phyloP scores from a whole-genome alignment of 768 basidiomycete genomes.

The Agrocybe pediades region DNA sequence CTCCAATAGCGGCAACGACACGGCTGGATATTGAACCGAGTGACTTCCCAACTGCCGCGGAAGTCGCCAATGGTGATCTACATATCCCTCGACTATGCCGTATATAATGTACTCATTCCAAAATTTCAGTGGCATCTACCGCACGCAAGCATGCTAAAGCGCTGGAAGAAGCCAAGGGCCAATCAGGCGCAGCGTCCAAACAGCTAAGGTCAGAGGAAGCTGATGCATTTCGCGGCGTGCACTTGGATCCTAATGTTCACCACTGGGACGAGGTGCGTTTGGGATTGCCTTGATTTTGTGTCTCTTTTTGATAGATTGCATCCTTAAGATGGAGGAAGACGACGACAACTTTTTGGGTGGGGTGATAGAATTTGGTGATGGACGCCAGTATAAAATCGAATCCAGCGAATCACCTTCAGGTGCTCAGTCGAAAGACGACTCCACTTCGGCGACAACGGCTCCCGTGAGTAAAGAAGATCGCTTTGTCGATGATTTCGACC shows the following conservation, averaged over 20 bases:
- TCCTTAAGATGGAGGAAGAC: slow-evolving; percentile 81
- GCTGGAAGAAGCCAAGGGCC: slow-evolving; percentile 42
- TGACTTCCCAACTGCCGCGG: slow-evolving; percentile 97
- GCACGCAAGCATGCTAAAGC: slow-evolving; percentile 36
- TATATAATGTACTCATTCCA: slow-evolving; percentile 6
- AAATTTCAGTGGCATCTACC: slow-evolving; percentile 22
- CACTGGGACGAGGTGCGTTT: slow-evolving; percentile 95
- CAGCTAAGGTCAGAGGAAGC: slow-evolving; percentile 78
- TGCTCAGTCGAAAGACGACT: slow-evolving; percentile 17
- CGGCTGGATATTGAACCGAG: slow-evolving; percentile 47
- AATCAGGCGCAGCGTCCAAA: slow-evolving; percentile 57
- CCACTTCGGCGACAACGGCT: slow-evolving; percentile 22
- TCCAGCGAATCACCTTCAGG: slow-evolving; percentile 29
- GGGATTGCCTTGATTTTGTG: slow-evolving; percentile 6
- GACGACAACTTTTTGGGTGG: slow-evolving; percentile 87
- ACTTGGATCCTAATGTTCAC: slow-evolving; percentile 90
- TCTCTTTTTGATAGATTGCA: not conserved
- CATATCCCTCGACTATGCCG: slow-evolving; percentile 22
- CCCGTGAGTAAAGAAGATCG: slow-evolving; percentile 83
- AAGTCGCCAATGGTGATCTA: slow-evolving; percentile 83
- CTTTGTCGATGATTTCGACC: slow-evolving; percentile 93
- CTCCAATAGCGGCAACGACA: slow-evolving; percentile 33
- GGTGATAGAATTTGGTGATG: slow-evolving; percentile 96
- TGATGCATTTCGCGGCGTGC: slow-evolving; percentile 92
- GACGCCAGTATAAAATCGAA: slow-evolving; percentile 84